Evolutionary conservation across 2,329 filamentous ascomycete species (phyloP), one percentile per base, ranked within the genome.

Genomic region (Aspergillus amoenus): DNA sequence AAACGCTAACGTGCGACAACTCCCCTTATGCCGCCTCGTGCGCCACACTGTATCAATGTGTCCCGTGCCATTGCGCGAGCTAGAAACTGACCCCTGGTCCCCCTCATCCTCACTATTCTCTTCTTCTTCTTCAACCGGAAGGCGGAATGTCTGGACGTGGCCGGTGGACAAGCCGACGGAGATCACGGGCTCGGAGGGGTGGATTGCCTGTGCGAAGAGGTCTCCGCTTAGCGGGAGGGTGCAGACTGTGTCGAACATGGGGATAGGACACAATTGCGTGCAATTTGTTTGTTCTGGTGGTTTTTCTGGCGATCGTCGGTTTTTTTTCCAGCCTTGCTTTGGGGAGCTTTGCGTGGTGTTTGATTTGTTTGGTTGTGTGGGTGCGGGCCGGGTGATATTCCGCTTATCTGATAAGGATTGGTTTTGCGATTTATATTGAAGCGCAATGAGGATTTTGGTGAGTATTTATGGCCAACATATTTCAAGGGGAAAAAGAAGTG

Each of bases 161-260:
- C 93, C 93, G 54, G 84, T 88, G 15, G 89, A 87, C 24, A 97
- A 82, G 15, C 94, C 94, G 47, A 96, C 90, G 0, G 92, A 90
- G 60, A 99, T 81, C 50, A 99, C 78, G 13, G 93, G 91, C 71
- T 93, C 86, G 1, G 82, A 84, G 1, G 94, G 93, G 72, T 99
- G 94, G 18, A 96, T 80, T 12, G 88, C 89, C 74, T 96, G 92
- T 1, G 91, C 78, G 78, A 99, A 97, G 67, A 99, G 82, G 70
- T 97, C 94, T 56, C 90, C 84, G 57, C 85, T 84, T 46, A 97
- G 85, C 61, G 93, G 92, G 45, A 97, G 85, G 24, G 90, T 91
- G 81, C 93, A 97, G 63, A 96, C 84, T 63, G 91, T 96, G 75
- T 97, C 92, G 70, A 95, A 91, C 91, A 95, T 95, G 68, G 62